Base-by-base conservation (phyloP, 2,329 filamentous ascomycete genomes). In the Endocalyx cinctus region DNA sequence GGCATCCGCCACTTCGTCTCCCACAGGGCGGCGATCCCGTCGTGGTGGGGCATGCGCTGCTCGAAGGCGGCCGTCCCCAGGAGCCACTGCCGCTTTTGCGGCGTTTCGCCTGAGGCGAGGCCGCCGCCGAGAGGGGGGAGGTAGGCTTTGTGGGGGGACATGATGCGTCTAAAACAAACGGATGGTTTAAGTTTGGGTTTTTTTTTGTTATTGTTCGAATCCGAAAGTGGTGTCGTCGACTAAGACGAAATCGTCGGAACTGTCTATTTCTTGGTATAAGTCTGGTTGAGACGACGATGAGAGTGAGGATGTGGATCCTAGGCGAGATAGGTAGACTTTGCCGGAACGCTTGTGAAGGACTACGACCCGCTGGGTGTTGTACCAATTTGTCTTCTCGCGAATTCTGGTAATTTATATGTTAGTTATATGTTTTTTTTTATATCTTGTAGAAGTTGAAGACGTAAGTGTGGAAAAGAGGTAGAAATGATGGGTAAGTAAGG, bases 1-100 rank as follows among this genome's bases (percentile, higher is more conserved):
- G 79, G 79, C 45, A 72, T 65, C 58, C 79, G 79, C 83, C 83
- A 88, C 59, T 85, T 86, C 6, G 78, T 84, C 60, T 85, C 79
- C 83, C 84, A 88, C 17, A 84, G 61, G 8, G 70, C 70, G 50
- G 72, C 64, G 45, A 82, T 78, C 16, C 72, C 72, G 20, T 68
- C 63, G 45, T 80, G 74, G 50, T 82, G 78, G 14, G 76, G 67
- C 66, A 70, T 69, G 39, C 52, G 54, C 11, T 39, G 47, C 48
- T 66, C 58, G 48, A 65, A 70, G 26, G 59, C 60, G 42, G 60
- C 54, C 14, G 43, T 39, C 34, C 66, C 67, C 66, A 70, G 68
- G 29, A 59, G 52, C 66, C 66, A 70, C 10, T 57, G 47, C 36
- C 50, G 27, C 14, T 44, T 43, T 26, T 38, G 25, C 11, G 48